These are phyloP conservation scores for Lipomyces yamanashiensis DNA, from an alignment of 805 yeast species.

Conservation along the genomic window DNA sequence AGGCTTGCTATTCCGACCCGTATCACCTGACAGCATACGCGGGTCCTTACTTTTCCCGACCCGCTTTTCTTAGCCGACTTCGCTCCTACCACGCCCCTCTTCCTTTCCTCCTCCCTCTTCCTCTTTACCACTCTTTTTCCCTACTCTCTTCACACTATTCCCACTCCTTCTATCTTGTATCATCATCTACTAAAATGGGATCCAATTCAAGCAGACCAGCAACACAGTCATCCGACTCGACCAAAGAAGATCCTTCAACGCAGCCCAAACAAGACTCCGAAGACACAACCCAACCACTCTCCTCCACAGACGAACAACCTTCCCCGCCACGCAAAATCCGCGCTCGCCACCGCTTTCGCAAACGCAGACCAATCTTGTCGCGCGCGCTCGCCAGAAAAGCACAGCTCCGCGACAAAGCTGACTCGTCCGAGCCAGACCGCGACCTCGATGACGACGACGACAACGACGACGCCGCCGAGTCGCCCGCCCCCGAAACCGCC, in stretches of 20 bases:
- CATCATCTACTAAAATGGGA: not conserved
- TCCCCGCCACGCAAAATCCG: slow-evolving; percentile 1
- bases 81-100: too few species aligned
- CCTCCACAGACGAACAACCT: not conserved
- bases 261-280: not conserved
- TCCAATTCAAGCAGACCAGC: slow-evolving; percentile 3
- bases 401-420: not conserved
- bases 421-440: not conserved
- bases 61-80: not conserved
- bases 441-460: too few species aligned
- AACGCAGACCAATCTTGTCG: not conserved
- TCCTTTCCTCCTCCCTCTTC: not conserved
- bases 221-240: not conserved
- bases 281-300: not conserved
- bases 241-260: not conserved
- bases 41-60: not conserved
- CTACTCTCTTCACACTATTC: not conserved
- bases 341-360: slow-evolving; percentile 9
- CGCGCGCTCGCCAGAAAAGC: not conserved
- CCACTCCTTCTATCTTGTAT: not conserved
- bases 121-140: not conserved
- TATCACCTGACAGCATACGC: not conserved
- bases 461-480: too few species aligned
- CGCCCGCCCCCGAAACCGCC: too few species aligned
- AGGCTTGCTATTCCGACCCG: not conserved